Conservation (phyloP, 192 early-diverging fungal species). For the Gryganskiella cystojenkinii region DNA sequence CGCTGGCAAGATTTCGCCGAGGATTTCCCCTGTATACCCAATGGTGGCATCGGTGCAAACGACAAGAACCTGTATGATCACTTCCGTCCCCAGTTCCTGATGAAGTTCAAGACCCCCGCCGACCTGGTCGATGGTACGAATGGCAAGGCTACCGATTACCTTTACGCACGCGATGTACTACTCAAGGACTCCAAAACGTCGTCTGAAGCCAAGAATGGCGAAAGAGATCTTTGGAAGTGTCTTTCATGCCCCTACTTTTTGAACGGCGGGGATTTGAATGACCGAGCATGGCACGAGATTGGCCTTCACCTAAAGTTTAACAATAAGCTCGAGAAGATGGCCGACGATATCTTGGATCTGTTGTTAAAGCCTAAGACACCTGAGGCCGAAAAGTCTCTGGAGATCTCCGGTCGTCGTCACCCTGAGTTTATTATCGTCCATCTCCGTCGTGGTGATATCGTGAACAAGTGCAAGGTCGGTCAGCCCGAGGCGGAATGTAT, state of each 20-base stretch:
- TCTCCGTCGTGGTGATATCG: conserved; percentile 45
- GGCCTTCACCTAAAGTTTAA: conserved; percentile 35
- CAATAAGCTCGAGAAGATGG: conserved; percentile 34
- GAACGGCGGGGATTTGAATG: background rate
- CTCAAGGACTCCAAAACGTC: conserved; percentile 21
- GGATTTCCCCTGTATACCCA: conserved; percentile 37
- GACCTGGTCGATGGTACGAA: background rate
- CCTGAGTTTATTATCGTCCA: conserved; percentile 47
- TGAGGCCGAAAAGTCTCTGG: background rate
- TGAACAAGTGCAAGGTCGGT: conserved; percentile 39
- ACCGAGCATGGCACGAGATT: conserved; percentile 34
- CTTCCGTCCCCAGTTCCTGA: conserved; percentile 42
- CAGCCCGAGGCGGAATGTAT: conserved; percentile 32
- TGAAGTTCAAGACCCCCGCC: conserved; percentile 22
- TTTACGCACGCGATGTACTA: conserved; percentile 25
- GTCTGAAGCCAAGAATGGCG: background rate
- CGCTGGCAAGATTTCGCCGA: conserved; percentile 29
- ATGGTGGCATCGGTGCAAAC: conserved; percentile 34
- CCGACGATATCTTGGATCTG: conserved; percentile 27
- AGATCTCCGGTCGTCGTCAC: conserved; percentile 13
- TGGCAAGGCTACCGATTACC: conserved; percentile 17
- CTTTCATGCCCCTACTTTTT: conserved; percentile 44
- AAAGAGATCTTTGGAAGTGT: conserved; percentile 36
- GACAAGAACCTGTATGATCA: conserved; percentile 45
- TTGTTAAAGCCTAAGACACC: conserved; percentile 3